Base-by-base conservation (phyloP, 208 protist genomes). In the Leishmania lainsoni region DNA sequence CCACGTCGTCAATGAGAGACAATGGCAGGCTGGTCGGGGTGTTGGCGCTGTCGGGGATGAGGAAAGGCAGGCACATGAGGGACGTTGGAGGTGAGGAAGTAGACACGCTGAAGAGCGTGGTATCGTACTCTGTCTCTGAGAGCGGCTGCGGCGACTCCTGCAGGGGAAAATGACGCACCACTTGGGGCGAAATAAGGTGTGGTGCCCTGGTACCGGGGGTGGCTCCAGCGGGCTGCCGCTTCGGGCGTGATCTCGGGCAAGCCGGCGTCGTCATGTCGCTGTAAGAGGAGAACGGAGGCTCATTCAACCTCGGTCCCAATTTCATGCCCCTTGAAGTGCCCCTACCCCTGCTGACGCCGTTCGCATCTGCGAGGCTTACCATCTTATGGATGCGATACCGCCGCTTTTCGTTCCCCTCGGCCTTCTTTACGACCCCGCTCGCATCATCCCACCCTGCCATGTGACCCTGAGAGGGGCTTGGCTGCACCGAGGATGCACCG, bases 1-100 rank as follows among this genome's bases (percentile, higher is more conserved):
- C 83, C 68, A 81, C 82, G 20, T 86, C 82, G 56, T 86, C 78
- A 32, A 86, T 75, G 29, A 86, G 78, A 4, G 61, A 32, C 12
- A 48, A 26, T 14, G 82, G 71, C n/a, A 78, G 78, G 26, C 54
- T 61, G 66, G 59, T 22, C 8, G 74, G 66, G 17, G 76, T 65
- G 52, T 48, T 22, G 54, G 20, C 4, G 35, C 3, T 58, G 20
- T 65, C 29, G 56, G 74, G 14, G 32, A 26, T 48, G 14, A 54
- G 35, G 42, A 63, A 49, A 26, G 12, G 48, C 35, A 81, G 32
- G 69, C 22, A 32, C 16, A 61, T 22, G n/a, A 73, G 58, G 51
- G 75, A 80, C 32, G 48, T 29, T 48, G 35, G 29, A 1, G n/a
- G 48, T 32, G 52, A n/a, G 32, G 51, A n/a, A 16, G 42, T 48